A percentile compares a stretch with the other conserved stretches of the same genome.
Evolutionary conservation across 345 rosid genomes (phyloP).

Genomic region (Pugionium dolabratum): DNA sequence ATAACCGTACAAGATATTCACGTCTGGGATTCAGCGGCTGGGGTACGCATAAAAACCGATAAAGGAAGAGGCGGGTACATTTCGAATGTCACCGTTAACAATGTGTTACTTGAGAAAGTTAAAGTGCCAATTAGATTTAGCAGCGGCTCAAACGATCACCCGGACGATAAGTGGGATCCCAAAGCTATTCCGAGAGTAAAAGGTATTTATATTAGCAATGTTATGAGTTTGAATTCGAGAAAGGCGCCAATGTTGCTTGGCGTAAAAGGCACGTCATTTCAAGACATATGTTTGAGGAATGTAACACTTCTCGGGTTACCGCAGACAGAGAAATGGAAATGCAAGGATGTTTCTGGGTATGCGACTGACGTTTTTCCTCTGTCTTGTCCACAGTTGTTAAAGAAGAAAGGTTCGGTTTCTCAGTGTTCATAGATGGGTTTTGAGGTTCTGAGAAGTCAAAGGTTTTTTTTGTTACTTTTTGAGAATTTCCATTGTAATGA

Average conservation of each 20-base stretch:
- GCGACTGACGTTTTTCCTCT: slow-evolving; percentile 55
- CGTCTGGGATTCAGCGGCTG: slow-evolving; percentile 91
- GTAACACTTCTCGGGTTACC: slow-evolving; percentile 59
- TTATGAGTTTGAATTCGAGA: slow-evolving; percentile 69
- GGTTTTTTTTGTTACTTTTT: no score
- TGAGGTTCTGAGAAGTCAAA: background rate
- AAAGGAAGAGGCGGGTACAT: slow-evolving; percentile 88
- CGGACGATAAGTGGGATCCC: slow-evolving; percentile 81
- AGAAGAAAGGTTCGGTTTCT: slow-evolving; percentile 43
- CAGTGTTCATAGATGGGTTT: slow-evolving; percentile 46
- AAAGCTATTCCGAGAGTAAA: slow-evolving; percentile 73
- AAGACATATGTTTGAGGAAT: slow-evolving; percentile 75
- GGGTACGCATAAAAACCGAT: slow-evolving; percentile 88
- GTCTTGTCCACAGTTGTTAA: slow-evolving; percentile 72
- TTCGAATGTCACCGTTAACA: slow-evolving; percentile 59
- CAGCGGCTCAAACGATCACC: slow-evolving; percentile 90
- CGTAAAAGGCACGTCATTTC: slow-evolving; percentile 62
- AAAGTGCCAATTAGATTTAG: slow-evolving; percentile 86
- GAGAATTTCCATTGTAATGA: background rate
- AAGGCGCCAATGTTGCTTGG: slow-evolving; percentile 78
- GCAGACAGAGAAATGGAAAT: slow-evolving; percentile 62
- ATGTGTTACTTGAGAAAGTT: slow-evolving; percentile 75
- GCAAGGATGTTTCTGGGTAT: slow-evolving; percentile 77
- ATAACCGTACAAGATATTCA: slow-evolving; percentile 67
- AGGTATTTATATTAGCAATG: slow-evolving; percentile 62